Percentiles rank a stretch among this genome's conserved stretches.
These are phyloP conservation scores for Mimosa bimucronata DNA, from an alignment of 306 rosid species.

Conservation along the genomic window DNA sequence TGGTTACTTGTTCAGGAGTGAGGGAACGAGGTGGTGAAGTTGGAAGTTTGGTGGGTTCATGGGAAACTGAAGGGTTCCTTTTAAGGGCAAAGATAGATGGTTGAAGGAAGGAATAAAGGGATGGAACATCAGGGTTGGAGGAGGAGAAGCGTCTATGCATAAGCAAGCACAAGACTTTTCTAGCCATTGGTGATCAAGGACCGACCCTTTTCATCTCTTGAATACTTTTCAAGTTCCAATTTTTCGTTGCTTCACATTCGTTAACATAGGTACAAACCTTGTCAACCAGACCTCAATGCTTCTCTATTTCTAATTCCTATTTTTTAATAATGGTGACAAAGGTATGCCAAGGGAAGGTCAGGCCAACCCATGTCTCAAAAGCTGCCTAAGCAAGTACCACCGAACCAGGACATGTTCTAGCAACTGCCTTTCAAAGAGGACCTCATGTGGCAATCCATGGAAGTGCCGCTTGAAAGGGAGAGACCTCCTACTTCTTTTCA, in stretches of 20 bases:
- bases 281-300: background rate
- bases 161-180: slow-evolving; percentile 40
- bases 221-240: background rate
- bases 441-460: too few species aligned
- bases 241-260: background rate
- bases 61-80: slow-evolving; percentile 40
- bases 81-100: slow-evolving; percentile 71
- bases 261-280: background rate
- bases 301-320: too few species aligned
- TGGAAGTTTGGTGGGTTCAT: slow-evolving; percentile 39
- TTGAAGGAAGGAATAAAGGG: slow-evolving; percentile 88
- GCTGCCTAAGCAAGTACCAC: too few species aligned
- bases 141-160: slow-evolving; percentile 55
- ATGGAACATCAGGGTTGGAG: slow-evolving; percentile 55
- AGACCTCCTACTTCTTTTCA: too few species aligned
- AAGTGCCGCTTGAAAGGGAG: too few species aligned
- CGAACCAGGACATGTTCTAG: too few species aligned
- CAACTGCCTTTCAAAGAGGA: too few species aligned
- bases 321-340: too few species aligned
- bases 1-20: slow-evolving; percentile 42
- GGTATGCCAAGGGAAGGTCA: too few species aligned
- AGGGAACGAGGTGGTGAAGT: slow-evolving; percentile 51
- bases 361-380: too few species aligned
- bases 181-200: slow-evolving; percentile 49
- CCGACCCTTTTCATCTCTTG: background rate